Conservation (phyloP, 176 grass and related monocot genomes). For the Oryza australiensis region DNA sequence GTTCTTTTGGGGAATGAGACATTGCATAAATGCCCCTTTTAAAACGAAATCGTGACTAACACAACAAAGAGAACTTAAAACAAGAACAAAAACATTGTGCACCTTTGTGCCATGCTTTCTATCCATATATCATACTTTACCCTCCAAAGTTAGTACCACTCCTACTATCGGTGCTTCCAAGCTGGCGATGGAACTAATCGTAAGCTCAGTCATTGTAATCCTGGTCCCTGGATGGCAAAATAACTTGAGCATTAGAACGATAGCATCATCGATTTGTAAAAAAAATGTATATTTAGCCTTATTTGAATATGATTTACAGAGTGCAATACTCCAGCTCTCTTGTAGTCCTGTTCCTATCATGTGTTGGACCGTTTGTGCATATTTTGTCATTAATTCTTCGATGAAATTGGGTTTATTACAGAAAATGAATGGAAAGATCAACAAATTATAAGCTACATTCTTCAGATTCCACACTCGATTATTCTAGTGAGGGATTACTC, state of each 20-base stretch:
- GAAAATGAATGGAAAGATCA: not conserved
- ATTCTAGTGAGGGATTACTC: not conserved
- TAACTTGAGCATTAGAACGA: not conserved
- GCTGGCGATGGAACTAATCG: not conserved
- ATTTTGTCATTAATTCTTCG: not conserved
- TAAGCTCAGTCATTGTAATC: not conserved
- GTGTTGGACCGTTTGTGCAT: not conserved
- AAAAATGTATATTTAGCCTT: not conserved
- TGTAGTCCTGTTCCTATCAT: not conserved
- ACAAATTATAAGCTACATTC: not conserved
- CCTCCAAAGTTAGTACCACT: not conserved
- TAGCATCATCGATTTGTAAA: not conserved
- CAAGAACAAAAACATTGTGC: not conserved
- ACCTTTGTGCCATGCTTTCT: not conserved
- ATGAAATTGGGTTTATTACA: not conserved
- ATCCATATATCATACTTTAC: not conserved
- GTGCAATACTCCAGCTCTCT: not conserved
- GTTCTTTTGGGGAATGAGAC: not conserved
- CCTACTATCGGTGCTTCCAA: not conserved
- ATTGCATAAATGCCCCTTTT: not conserved
- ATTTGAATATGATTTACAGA: not conserved
- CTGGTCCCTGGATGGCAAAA: not conserved
- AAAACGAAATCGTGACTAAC: not conserved
- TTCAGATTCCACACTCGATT: not conserved
- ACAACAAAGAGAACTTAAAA: not conserved